These are phyloP conservation scores for Cystofilobasidium capitatum DNA, from an alignment of 768 basidiomycete species.

Conservation along the genomic window DNA sequence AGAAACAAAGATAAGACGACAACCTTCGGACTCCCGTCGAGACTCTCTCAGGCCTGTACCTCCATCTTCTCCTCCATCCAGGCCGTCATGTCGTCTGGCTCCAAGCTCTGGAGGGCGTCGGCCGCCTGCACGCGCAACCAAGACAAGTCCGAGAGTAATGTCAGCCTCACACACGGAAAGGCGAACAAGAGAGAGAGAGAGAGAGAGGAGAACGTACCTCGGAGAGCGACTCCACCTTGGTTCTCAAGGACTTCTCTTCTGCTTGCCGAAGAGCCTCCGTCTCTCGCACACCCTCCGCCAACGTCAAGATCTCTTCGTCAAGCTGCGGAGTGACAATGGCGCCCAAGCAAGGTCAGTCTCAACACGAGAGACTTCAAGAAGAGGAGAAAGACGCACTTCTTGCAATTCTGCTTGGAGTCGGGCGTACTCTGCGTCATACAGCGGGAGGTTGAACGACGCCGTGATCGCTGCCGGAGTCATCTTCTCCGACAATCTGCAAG, in stretches of 20 bases:
- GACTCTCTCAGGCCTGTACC: neutral
- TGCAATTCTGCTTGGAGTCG: slow-evolving; percentile 9
- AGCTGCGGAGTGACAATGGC: neutral
- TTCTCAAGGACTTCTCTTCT: neutral
- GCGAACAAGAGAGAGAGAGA: neutral
- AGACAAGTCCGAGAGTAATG: neutral
- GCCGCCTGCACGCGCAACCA: neutral
- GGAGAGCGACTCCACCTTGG: neutral
- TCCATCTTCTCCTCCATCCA: slow-evolving; percentile 3
- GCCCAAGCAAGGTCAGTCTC: neutral
- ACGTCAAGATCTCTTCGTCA: neutral
- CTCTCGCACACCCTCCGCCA: neutral
- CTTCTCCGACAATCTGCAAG: slow-evolving; percentile 4
- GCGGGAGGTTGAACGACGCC: slow-evolving; percentile 15
- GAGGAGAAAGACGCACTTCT: neutral
- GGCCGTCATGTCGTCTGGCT: neutral
- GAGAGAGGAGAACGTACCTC: neutral
- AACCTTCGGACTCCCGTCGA: no score
- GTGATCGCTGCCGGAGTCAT: slow-evolving; percentile 22
- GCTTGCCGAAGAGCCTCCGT: neutral
- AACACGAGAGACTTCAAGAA: no score
- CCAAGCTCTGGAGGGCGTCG: neutral
- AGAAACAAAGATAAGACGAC: no score
- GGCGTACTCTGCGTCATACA: slow-evolving; percentile 14
- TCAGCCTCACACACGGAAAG: neutral